Conservation (phyloP, 768 basidiomycete genomes). For the Neoboletus subvelutipes region DNA sequence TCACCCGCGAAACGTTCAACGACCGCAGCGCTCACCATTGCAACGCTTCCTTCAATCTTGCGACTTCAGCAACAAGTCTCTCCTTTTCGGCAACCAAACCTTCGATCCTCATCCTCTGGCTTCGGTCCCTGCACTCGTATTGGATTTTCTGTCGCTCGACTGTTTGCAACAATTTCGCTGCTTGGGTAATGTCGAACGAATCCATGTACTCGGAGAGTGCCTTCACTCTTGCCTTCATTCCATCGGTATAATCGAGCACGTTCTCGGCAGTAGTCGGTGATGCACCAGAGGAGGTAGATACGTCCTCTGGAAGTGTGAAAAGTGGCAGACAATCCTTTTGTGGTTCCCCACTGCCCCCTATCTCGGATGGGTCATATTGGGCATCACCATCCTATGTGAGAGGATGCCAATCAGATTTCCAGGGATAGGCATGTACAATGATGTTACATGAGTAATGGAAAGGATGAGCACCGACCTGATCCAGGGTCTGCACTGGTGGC, state of each 20-base stretch:
- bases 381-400: not conserved
- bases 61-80: constrained; percentile 13
- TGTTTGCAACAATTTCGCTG: constrained; percentile 12
- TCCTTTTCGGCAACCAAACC: constrained; percentile 22
- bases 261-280: constrained; percentile 29
- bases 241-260: constrained; percentile 25
- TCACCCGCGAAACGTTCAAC: not conserved
- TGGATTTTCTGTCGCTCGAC: constrained; percentile 25
- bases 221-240: constrained; percentile 24
- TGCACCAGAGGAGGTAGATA: constrained; percentile 9
- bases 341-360: not conserved
- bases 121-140: constrained; percentile 22
- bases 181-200: constrained; percentile 26
- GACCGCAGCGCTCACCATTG: constrained; percentile 10
- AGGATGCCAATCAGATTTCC: not conserved
- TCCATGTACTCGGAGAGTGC: constrained; percentile 26
- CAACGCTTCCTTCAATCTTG: constrained; percentile 17
- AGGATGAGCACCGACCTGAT: constrained; percentile 16
- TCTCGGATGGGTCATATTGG: not conserved
- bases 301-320: constrained; percentile 15
- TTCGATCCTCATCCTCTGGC: constrained; percentile 23
- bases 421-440: not conserved
- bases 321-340: constrained; percentile 22
- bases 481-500: not conserved
- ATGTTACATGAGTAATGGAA: not conserved